phyloP scores from a whole-genome alignment of 2,329 filamentous ascomycete species.

The Diaporthe sp. region DNA sequence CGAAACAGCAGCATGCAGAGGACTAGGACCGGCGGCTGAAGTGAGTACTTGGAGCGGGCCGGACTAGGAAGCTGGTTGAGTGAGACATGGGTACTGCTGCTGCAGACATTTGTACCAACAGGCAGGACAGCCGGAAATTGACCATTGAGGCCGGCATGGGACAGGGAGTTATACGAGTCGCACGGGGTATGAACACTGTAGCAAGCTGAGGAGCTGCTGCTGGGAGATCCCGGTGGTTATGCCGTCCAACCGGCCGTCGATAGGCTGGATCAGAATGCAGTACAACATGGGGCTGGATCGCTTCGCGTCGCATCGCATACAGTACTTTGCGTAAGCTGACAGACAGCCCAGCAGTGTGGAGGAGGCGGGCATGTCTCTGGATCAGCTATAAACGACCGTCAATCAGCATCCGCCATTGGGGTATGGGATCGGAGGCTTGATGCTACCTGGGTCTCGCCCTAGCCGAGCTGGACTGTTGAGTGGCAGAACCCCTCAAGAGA shows the following conservation, averaged over 20 bases:
- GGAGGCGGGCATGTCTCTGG: background rate
- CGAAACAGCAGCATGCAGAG: conserved; percentile 26
- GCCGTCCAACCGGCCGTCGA: background rate
- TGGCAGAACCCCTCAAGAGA: background rate
- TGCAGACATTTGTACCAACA: conserved; percentile 28
- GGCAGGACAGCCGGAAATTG: conserved; percentile 26
- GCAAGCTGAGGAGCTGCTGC: background rate
- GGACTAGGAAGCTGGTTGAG: conserved; percentile 31
- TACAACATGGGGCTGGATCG: background rate
- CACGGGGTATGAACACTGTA: background rate
- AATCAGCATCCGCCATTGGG: background rate
- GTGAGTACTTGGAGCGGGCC: background rate
- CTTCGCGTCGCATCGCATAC: background rate
- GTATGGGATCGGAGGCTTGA: background rate
- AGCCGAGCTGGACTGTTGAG: background rate
- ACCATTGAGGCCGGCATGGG: background rate
- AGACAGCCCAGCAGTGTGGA: background rate
- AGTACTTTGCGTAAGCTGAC: conserved; percentile 1
- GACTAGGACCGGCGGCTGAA: conserved; percentile 11
- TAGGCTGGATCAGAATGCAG: background rate
- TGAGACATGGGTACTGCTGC: conserved; percentile 18
- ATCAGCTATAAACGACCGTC: background rate
- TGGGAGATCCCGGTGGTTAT: too few species aligned
- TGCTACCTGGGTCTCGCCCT: background rate
- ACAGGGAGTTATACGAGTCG: conserved; percentile 1